Evolutionary conservation across 106 monocot species (phyloP).

Genomic region (Xerophyta viscosa): DNA sequence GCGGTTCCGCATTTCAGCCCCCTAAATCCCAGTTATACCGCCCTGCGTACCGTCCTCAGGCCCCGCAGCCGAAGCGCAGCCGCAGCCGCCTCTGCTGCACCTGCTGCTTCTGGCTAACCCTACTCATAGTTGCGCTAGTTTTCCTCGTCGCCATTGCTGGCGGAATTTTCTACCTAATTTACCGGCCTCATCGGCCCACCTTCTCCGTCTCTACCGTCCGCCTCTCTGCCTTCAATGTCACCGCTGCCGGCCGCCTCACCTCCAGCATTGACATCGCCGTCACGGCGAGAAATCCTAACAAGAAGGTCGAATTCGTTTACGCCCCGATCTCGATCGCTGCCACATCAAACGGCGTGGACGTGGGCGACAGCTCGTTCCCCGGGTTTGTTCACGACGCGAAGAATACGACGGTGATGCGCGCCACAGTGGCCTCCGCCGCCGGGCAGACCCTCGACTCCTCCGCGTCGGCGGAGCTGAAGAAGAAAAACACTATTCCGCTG

Average conservation of each 20-base stretch:
- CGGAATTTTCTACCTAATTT: conserved; percentile 43
- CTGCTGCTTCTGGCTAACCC: conserved; percentile 31
- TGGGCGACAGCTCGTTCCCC: conserved; percentile 34
- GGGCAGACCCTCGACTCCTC: conserved; percentile 19
- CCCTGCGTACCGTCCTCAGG: conserved; percentile 26
- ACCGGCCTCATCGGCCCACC: conserved; percentile 37
- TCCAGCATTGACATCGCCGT: conserved; percentile 39
- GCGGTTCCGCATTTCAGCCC: conserved; percentile 4
- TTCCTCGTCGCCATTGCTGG: conserved; percentile 47
- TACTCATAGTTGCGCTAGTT: conserved; percentile 26
- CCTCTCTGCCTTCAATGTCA: conserved; percentile 30
- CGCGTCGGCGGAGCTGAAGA: conserved; percentile 31
- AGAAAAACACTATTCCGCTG: conserved; percentile 29
- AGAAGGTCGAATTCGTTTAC: conserved; percentile 37
- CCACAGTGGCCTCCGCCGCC: conserved; percentile 25
- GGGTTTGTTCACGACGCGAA: conserved; percentile 28
- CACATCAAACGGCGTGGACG: conserved; percentile 13
- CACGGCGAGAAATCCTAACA: conserved; percentile 41
- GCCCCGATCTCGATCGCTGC: conserved; percentile 26
- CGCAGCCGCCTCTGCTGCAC: conserved; percentile 24
- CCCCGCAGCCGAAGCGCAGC: conserved; percentile 10
- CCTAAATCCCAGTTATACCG: conserved; percentile 19
- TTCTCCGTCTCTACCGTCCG: conserved; percentile 38
- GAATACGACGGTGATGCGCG: conserved; percentile 30
- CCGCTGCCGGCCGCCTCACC: conserved; percentile 21